Evolutionary conservation across 371 early-diverging fungal genomes (phyloP), one percentile per base, ranked within the genome.

Genomic region (Mortierella polycephala): DNA sequence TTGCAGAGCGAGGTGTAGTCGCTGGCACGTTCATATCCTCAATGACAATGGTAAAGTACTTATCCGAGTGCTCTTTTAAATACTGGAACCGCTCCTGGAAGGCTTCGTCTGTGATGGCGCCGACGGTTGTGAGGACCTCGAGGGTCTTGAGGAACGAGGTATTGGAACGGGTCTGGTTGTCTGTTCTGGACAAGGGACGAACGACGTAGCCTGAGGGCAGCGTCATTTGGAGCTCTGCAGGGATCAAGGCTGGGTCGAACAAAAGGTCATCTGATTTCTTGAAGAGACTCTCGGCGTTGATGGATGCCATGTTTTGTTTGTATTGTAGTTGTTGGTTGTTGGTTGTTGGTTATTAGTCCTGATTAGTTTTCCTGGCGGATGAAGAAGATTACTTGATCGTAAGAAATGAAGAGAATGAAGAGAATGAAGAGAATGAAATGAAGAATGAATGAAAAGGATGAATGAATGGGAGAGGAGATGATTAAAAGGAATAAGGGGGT

Each of bases 41-140:
- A 57, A 98, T 94, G 12, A 97, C 96, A 62, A 95, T 87, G 30
- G 92, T 91, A 66, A 86, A 94, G 84, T 94, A 96, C 87, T 90
- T 88, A 46, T 79, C 80, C 42, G 39, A 63, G 47, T 67, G 80
- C 7, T 69, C 46, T 64, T 69, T 49, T 47, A 79, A 63, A 63
- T 73, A 79, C 20, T 62, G 56, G 69, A 79, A 79, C 1, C 80
- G 80, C 14, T 56, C 41, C 52, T 62, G 63, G 60, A 66, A 79
- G 56, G 57, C 69, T 4, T 60, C 66, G 52, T 72, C 67, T 5
- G 73, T 62, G 56, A 79, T 73, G 44, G 41, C 55, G 7, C 80
- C 80, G 50, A 79, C 74, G 57, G 69, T 69, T 14, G 80, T 79
- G 60, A 79, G 80, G 45, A 79, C 74, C 51, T 79, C 73, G 53